Evolutionary conservation across 1,284 basidiomycete genomes (phyloP), one percentile per base, ranked within the genome.

Genomic region (Crucibulum cyathiforme): DNA sequence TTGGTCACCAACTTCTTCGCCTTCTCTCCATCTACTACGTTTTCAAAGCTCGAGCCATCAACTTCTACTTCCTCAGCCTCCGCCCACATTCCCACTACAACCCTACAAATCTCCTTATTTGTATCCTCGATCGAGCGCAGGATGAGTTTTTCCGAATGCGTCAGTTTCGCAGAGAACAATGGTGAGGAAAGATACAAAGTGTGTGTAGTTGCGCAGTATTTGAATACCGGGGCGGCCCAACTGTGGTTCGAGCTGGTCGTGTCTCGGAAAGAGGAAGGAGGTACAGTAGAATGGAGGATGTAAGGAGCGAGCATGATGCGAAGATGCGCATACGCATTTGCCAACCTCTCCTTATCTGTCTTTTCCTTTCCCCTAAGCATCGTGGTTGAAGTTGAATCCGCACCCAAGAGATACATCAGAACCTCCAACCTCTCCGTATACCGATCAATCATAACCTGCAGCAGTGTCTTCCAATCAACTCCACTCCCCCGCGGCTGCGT

Each of bases 51-150:
- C 53, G 49, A 2, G 60, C 59, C 31, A 58, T 39, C 75, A 7
- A 77, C 17, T 19, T 77, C 64, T 8, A 67, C 58, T 37, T 59
- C 59, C 37, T 79, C 62, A 36, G 72, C 69, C n/a, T 64, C 48
- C n/a, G 63, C 64, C 80, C 81, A 83, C 63, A 83, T 70, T 36
- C 62, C 70, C 3, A 70, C 73, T 54, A 79, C 45, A 8, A 77
- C 71, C 0, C 78, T 70, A 51, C 81, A 83, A 39, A 82, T 80
- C 63, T 82, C 80, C 13, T 58, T 68, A 1, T 60, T 75, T 0
- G 76, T 79, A 3, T 68, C 74, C 38, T 72, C 71, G 3, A 80
- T 57, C 4, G 77, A 71, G 5, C 53, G 54, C 34, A 75, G 67
- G 47, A 82, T 60, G 10, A 74, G 47, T n/a, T 31, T 62, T 56